Conservation (phyloP, 225 moss, liverwort and hornwort species). For the Sphagnum tenellum region DNA sequence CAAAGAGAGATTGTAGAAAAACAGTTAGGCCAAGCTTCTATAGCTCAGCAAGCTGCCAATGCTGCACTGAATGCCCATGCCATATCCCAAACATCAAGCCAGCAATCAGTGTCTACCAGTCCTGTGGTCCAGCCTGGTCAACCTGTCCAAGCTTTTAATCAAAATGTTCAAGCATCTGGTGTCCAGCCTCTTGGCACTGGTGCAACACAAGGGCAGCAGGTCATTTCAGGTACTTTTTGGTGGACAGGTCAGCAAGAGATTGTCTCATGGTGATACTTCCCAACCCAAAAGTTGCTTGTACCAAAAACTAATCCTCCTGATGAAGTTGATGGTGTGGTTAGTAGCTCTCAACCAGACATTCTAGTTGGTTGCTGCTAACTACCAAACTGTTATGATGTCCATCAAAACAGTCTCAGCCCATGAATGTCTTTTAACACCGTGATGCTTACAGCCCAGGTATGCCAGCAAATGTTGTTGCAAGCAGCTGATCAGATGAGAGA, state of each 20-base stretch:
- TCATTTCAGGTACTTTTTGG: neutral
- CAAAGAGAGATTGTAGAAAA: conserved; percentile 16
- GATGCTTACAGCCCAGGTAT: conserved; percentile 7
- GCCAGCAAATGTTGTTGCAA: conserved; percentile 24
- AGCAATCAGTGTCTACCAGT: conserved; percentile 6
- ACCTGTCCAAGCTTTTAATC: conserved; percentile 4
- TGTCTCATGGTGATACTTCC: neutral
- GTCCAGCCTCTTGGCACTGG: neutral
- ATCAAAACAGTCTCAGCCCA: conserved; percentile 2
- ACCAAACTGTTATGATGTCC: too few species aligned
- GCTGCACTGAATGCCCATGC: conserved; percentile 10
- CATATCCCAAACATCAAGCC: conserved; percentile 5
- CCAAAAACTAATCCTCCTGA: conserved; percentile 7
- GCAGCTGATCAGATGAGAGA: conserved; percentile 20
- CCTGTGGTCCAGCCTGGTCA: neutral
- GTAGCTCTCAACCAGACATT: too few species aligned
- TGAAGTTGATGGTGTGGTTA: too few species aligned
- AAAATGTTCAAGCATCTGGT: conserved; percentile 7
- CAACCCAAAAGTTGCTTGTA: neutral
- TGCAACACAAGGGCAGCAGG: conserved; percentile 9
- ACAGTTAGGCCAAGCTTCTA: conserved; percentile 8
- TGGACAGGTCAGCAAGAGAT: neutral
- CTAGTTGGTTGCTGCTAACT: too few species aligned
- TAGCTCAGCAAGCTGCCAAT: conserved; percentile 21
- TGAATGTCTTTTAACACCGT: conserved; percentile 1